Conservation (phyloP, 2,329 filamentous ascomycete species). For the Cryphonectria radicalis region DNA sequence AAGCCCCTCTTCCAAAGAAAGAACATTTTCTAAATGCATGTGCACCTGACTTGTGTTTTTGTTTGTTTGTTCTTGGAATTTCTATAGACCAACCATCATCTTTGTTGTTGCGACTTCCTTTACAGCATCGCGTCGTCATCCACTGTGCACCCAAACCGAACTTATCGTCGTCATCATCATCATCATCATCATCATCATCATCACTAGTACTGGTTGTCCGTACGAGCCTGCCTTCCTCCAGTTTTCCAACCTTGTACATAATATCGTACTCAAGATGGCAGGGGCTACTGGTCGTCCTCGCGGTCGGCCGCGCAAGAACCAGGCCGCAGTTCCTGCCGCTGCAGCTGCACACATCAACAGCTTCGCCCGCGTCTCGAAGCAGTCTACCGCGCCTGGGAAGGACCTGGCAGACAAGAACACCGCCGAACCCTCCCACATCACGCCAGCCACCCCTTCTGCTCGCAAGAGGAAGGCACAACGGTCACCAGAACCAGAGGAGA, state of each 20-base stretch:
- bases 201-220: neutral
- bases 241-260: neutral
- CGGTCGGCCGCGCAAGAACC: constrained; percentile 27
- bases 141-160: constrained; percentile 2
- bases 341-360: constrained; percentile 42
- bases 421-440: constrained; percentile 32
- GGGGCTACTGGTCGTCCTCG: constrained; percentile 18
- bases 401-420: constrained; percentile 36
- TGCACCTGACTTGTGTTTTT: neutral
- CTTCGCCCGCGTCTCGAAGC: constrained; percentile 55
- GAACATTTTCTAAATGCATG: neutral
- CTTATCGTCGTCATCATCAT: neutral
- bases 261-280: constrained; percentile 19
- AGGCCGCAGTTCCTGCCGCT: constrained; percentile 1
- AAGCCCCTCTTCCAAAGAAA: neutral
- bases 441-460: constrained; percentile 36
- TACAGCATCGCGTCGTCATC: constrained; percentile 5
- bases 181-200: neutral
- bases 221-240: constrained; percentile 1
- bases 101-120: constrained; percentile 12
- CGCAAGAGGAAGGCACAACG: constrained; percentile 42
- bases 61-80: neutral
- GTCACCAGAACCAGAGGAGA: constrained; percentile 37
- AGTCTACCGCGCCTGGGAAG: constrained; percentile 34
- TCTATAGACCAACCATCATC: neutral